Percentiles rank a stretch among this genome's conserved stretches.
phyloP scores from a whole-genome alignment of 2,329 filamentous ascomycete genomes.

The Karstenula rhodostoma region DNA sequence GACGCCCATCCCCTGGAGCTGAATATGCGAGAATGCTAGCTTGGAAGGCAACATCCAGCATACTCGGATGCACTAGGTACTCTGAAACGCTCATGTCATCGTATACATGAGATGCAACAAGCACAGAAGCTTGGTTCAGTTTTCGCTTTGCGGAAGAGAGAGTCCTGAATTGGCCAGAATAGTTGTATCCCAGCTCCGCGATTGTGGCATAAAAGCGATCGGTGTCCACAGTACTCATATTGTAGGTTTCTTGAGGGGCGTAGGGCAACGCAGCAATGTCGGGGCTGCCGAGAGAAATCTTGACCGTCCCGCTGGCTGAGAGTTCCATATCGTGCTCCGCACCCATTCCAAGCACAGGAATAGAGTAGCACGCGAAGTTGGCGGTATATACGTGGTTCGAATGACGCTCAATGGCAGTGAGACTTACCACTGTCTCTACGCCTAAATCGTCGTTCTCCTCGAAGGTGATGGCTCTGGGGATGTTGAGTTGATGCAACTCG shows the following conservation, averaged over 20 bases:
- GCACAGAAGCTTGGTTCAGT: background rate
- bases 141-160: background rate
- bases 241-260: background rate
- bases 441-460: background rate
- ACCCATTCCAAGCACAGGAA: too few relatives aligned
- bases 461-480: background rate
- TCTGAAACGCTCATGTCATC: background rate
- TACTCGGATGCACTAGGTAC: constrained; percentile 25
- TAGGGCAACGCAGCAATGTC: background rate
- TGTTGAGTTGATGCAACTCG: background rate
- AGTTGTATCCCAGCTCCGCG: background rate
- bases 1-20: constrained; percentile 34
- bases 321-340: background rate
- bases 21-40: constrained; percentile 34
- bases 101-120: background rate
- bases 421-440: background rate
- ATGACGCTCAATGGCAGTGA: background rate
- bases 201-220: background rate
- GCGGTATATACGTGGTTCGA: background rate
- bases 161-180: background rate
- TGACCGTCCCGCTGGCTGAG: background rate
- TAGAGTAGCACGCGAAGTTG: background rate
- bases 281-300: background rate
- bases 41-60: constrained; percentile 42
- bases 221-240: background rate